Evolutionary conservation across 2,329 filamentous ascomycete species (phyloP), one percentile per base, ranked within the genome.

Genomic region (Xylaria multiplex): DNA sequence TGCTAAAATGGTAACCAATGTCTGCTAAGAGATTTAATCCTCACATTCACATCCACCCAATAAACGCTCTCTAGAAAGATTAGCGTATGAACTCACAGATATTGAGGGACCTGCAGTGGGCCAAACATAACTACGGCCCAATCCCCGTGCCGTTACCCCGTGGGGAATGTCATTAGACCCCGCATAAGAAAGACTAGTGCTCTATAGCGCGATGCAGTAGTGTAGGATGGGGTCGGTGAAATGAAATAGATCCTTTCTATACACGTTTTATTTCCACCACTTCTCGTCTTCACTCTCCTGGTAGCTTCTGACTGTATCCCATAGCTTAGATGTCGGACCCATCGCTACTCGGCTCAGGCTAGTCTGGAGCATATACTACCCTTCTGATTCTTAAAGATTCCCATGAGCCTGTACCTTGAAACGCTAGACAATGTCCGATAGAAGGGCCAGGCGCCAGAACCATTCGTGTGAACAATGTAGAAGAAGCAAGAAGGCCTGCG

Each of bases 401-500:
- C 16, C 32, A 13, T 53, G 37, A 60, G 35, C 11, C 9, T 53
- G 37, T 30, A 22, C 5, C 19, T 55, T 8, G 13, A 43, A 1
- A 32, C 19, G 19, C 19, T 32, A 4, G 7, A 40, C 19, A 43
- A 43, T 62, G 32, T 56, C 43, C 32, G 9, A 55, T 24, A 56
- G 42, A n/a, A 62, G 59, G 43, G 43, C 52, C 2, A 56, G 59
- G 35, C 59, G 59, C 22, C 59, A 62, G 43, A 62, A 62, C 24
- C 27, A 56, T 42, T 56, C 59, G 11, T 62, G 59, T 43, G 59
- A 62, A 9, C 59, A 62, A 50, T 62, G 59, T n/a, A 62, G 32
- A 22, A 49, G 35, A 19, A 62, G 59, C 22, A 62, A 62, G 43
- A 62, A 56, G 53, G 59, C 59, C 42, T 62, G 59, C n/a, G 59